Conservation (phyloP, 176 grass and related monocot genomes). For the Chrysopogon serrulatus region DNA sequence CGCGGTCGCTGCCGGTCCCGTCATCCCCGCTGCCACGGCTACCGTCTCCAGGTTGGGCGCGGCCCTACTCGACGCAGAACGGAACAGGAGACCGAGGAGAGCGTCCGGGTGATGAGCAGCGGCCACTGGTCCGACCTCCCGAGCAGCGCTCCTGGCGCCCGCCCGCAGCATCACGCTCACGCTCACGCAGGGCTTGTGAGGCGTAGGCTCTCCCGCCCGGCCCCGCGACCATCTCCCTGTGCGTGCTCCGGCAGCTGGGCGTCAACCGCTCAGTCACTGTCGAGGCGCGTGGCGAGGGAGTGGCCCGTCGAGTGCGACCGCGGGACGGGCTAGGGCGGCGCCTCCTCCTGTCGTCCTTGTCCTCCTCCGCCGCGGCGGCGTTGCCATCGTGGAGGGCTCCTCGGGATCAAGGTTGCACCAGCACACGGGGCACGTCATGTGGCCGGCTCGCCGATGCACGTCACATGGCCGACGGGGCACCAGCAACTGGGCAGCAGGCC, state of each 20-base stretch:
- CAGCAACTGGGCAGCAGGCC: slow-evolving; percentile 71
- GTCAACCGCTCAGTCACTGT: slow-evolving; percentile 65
- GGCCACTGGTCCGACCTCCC: slow-evolving; percentile 64
- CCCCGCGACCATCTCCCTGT: slow-evolving; percentile 44
- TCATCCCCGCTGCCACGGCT: neutral
- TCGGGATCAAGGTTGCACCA: slow-evolving; percentile 51
- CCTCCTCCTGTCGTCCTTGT: slow-evolving; percentile 6
- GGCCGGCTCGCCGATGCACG: slow-evolving; percentile 69
- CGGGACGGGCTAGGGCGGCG: slow-evolving; percentile 30
- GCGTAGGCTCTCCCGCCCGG: slow-evolving; percentile 37
- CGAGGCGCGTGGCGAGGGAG: slow-evolving; percentile 33
- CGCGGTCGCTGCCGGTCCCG: neutral
- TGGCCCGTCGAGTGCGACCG: slow-evolving; percentile 88
- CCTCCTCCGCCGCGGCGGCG: neutral
- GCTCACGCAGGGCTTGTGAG: slow-evolving; percentile 6
- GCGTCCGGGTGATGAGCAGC: slow-evolving; percentile 60
- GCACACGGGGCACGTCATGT: slow-evolving; percentile 76
- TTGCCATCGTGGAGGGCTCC: neutral
- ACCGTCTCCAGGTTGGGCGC: slow-evolving; percentile 1
- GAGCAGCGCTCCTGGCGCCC: slow-evolving; percentile 30
- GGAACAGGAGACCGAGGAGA: slow-evolving; percentile 62
- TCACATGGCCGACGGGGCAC: no score
- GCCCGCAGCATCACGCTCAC: neutral
- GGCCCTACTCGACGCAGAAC: slow-evolving; percentile 39
- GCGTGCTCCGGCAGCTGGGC: slow-evolving; percentile 64